Percentiles rank a stretch among this genome's conserved stretches.
These are phyloP conservation scores for Schizonepeta tenuifolia DNA, from an alignment of 257 asterid genomes.

Conservation along the genomic window DNA sequence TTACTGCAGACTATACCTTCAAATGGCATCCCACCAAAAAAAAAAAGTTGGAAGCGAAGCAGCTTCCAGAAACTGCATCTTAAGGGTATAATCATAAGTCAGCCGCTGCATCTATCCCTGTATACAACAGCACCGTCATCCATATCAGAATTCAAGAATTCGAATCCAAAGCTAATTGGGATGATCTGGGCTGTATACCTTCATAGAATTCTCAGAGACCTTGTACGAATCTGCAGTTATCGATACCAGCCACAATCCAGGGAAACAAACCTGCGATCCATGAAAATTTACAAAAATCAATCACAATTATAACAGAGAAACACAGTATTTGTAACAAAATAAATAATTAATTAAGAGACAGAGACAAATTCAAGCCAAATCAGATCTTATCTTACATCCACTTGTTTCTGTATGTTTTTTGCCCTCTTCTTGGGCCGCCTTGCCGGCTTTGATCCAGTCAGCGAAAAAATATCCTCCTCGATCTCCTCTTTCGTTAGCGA, in stretches of 20 bases:
- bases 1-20: conserved; percentile 42
- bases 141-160: conserved; percentile 3
- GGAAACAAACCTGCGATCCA: conserved; percentile 56
- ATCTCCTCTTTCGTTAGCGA: conserved; percentile 64
- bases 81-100: conserved; percentile 37
- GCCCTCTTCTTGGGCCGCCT: conserved; percentile 83
- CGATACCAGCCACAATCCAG: conserved; percentile 70
- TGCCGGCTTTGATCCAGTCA: conserved; percentile 69
- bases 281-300: conserved; percentile 24
- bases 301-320: not conserved
- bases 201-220: conserved; percentile 58
- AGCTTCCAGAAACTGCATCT: conserved; percentile 40
- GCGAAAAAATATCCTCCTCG: conserved; percentile 66
- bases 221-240: conserved; percentile 67
- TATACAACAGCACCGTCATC: conserved; percentile 21
- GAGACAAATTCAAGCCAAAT: not conserved
- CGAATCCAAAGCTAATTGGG: conserved; percentile 12
- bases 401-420: conserved; percentile 53
- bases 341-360: not conserved
- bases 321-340: not conserved
- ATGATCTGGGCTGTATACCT: conserved; percentile 47
- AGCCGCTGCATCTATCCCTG: conserved; percentile 57
- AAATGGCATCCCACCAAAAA: conserved; percentile 36
- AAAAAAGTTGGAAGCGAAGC: conserved; percentile 43
- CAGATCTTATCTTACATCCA: conserved; percentile 59